These are phyloP conservation scores for Aurinia saxatilis DNA, from an alignment of 345 rosid species.

Conservation along the genomic window DNA sequence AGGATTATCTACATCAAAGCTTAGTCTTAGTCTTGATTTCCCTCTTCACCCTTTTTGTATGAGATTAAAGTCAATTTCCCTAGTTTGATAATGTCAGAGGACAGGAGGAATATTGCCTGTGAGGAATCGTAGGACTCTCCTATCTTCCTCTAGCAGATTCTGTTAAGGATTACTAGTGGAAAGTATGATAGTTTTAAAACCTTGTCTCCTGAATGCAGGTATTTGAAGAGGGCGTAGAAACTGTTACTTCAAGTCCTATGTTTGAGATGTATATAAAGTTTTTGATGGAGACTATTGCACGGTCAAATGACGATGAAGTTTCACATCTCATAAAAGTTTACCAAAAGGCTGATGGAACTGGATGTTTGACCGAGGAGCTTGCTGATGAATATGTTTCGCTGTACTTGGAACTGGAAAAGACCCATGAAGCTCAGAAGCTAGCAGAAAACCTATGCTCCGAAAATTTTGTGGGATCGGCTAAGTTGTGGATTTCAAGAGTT, in stretches of 20 bases:
- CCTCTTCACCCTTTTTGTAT: background rate
- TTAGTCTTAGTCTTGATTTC: background rate
- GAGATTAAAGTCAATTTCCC: background rate
- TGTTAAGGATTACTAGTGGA: background rate
- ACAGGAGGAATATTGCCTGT: background rate
- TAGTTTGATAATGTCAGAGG: background rate
- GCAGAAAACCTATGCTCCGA: conserved; percentile 57
- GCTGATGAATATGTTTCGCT: conserved; percentile 62
- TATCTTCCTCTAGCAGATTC: background rate
- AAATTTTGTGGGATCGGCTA: conserved; percentile 42
- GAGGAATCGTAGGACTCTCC: background rate
- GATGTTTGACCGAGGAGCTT: conserved; percentile 56
- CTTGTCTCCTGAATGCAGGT: conserved; percentile 35
- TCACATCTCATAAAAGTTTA: conserved; percentile 45
- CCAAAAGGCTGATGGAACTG: conserved; percentile 59
- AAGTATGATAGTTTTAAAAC: background rate
- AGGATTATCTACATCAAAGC: background rate
- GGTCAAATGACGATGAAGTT: conserved; percentile 35
- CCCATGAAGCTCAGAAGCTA: conserved; percentile 53
- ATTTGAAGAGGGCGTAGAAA: conserved; percentile 65
- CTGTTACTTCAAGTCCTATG: conserved; percentile 50
- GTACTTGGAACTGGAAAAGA: conserved; percentile 50
- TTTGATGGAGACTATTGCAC: conserved; percentile 41
- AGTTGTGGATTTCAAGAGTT: conserved; percentile 58
- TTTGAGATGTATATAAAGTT: conserved; percentile 53